phyloP scores from a whole-genome alignment of 768 basidiomycete species.

The Mrakia frigida region DNA sequence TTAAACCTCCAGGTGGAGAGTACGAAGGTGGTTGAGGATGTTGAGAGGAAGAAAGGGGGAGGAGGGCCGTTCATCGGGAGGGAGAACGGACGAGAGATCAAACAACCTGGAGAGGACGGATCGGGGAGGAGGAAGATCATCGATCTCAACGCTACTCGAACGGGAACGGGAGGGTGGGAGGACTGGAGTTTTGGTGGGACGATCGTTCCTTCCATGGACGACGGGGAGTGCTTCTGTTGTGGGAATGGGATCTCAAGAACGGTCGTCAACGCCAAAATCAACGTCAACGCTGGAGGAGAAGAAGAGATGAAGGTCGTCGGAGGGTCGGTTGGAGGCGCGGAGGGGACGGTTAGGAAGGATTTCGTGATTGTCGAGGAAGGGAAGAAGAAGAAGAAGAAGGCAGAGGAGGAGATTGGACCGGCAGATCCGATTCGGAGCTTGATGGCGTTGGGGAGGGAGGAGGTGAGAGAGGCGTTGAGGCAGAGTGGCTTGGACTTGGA shows the following conservation, averaged over 20 bases:
- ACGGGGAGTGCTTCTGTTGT: not conserved
- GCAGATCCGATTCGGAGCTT: not conserved
- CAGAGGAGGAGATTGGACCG: not conserved
- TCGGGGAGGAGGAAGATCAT: not conserved
- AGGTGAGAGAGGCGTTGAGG: not conserved
- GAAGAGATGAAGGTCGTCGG: too few species aligned
- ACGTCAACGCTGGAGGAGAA: too few species aligned
- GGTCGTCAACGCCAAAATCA: too few species aligned
- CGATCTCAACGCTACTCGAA: not conserved
- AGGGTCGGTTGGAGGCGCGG: too few species aligned
- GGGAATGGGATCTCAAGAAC: not conserved
- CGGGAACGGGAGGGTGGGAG: not conserved
- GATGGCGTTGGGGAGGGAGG: not conserved
- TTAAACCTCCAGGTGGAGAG: too few species aligned
- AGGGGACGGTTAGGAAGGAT: too few species aligned
- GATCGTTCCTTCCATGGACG: not conserved
- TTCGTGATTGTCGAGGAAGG: too few species aligned
- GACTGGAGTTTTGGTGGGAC: not conserved
- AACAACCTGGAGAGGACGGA: too few species aligned
- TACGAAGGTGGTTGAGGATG: too few species aligned
- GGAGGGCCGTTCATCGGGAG: not conserved
- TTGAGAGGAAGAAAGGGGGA: not conserved
- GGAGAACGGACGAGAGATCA: too few species aligned
- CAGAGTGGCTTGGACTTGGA: not conserved
- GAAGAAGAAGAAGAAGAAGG: not conserved